phyloP scores from a whole-genome alignment of 2,329 filamentous ascomycete species.

The Diaporthe longicolla region DNA sequence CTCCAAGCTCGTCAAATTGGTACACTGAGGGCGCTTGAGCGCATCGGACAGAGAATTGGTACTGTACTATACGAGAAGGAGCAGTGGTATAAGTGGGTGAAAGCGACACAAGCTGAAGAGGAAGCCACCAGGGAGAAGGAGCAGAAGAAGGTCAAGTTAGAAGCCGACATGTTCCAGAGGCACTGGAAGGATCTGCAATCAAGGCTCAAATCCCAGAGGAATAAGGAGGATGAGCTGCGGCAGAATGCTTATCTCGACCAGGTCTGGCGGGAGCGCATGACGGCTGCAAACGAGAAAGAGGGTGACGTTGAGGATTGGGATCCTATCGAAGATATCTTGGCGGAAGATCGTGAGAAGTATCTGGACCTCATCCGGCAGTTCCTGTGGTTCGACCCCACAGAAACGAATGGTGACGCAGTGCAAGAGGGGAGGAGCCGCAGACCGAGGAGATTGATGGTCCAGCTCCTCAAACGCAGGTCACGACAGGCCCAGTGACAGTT shows the following conservation, averaged over 20 bases:
- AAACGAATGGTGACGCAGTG: conserved; percentile 43
- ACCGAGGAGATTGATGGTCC: not conserved
- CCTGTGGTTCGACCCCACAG: conserved; percentile 55
- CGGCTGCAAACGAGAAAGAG: conserved; percentile 50
- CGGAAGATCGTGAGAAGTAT: conserved; percentile 60
- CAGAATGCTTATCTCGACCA: conserved; percentile 61
- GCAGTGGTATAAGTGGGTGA: conserved; percentile 65
- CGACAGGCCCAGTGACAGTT: not conserved
- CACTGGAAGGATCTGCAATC: conserved; percentile 60
- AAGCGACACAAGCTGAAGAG: conserved; percentile 59
- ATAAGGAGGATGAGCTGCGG: conserved; percentile 57
- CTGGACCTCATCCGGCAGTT: conserved; percentile 61
- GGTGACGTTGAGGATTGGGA: conserved; percentile 59
- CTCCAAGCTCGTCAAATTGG: conserved; percentile 51
- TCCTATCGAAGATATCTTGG: conserved; percentile 61
- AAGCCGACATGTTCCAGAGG: conserved; percentile 62
- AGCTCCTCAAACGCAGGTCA: not conserved
- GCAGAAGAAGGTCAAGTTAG: conserved; percentile 63
- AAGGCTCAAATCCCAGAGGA: conserved; percentile 55
- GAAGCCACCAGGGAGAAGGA: conserved; percentile 62
- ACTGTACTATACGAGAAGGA: conserved; percentile 60
- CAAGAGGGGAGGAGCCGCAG: not conserved
- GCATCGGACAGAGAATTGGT: conserved; percentile 57
- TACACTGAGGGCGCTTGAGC: conserved; percentile 56
- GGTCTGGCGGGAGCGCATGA: conserved; percentile 57